Evolutionary conservation across 2,329 filamentous ascomycete species (phyloP).

Genomic region (Fusarium penzigii): DNA sequence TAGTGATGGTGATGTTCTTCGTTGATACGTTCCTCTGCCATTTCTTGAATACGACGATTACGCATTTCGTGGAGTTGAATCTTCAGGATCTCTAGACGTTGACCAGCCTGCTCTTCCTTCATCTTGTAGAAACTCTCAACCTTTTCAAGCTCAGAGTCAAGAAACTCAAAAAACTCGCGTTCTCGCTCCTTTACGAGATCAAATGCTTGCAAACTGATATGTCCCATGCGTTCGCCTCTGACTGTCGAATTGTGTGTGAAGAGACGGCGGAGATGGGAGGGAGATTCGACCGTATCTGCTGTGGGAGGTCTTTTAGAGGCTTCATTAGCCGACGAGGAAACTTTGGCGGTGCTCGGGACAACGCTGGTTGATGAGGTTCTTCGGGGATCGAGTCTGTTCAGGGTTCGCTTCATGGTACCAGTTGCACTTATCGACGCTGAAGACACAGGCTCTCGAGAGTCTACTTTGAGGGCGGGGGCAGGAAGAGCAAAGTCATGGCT

Average conservation of each 20-base stretch:
- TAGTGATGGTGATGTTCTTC: slow-evolving; percentile 26
- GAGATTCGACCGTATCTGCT: slow-evolving; percentile 22
- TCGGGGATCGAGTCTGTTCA: slow-evolving; percentile 31
- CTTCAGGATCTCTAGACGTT: slow-evolving; percentile 69
- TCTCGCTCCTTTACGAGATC: slow-evolving; percentile 71
- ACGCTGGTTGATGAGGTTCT: slow-evolving; percentile 39
- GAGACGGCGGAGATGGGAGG: slow-evolving; percentile 37
- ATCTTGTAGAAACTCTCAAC: slow-evolving; percentile 86
- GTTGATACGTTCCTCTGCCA: slow-evolving; percentile 46
- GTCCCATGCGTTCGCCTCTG: slow-evolving; percentile 34
- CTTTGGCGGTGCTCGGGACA: slow-evolving; percentile 21
- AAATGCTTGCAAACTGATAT: slow-evolving; percentile 46
- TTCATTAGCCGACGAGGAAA: slow-evolving; percentile 8
- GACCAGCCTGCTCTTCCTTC: slow-evolving; percentile 83
- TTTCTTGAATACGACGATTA: slow-evolving; percentile 75
- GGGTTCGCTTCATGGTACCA: slow-evolving; percentile 15
- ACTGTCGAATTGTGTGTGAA: slow-evolving; percentile 34
- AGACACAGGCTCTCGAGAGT: slow-evolving; percentile 28
- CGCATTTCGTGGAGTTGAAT: slow-evolving; percentile 93
- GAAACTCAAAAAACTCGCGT: slow-evolving; percentile 82
- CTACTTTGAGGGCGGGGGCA: slow-evolving; percentile 51
- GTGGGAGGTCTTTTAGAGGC: slow-evolving; percentile 21
- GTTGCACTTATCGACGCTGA: slow-evolving; percentile 21
- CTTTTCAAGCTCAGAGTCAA: slow-evolving; percentile 85
- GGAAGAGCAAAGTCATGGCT: slow-evolving; percentile 52